phyloP scores from a whole-genome alignment of 1,139 yeast genomes.

The Suhomyces wounanorum region DNA sequence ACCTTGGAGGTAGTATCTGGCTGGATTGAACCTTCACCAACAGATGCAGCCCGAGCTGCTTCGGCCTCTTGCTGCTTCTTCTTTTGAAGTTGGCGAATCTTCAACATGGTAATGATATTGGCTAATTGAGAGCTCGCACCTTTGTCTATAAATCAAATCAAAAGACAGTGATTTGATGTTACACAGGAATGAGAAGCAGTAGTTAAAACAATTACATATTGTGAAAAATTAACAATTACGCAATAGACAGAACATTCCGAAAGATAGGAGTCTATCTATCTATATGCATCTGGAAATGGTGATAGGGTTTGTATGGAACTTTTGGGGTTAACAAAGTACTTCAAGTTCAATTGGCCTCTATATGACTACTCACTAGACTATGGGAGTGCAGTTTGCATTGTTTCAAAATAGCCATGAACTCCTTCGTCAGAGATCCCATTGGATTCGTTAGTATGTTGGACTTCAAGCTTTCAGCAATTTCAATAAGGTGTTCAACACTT shows the following conservation, averaged over 20 bases:
- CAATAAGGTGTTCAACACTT: not conserved
- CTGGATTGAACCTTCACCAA: not conserved
- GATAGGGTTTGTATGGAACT: too few species aligned
- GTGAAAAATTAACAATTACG: too few species aligned
- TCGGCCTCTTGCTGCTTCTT: slow-evolving; percentile 51
- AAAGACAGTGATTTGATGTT: not conserved
- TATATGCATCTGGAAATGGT: too few species aligned
- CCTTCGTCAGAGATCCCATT: not conserved
- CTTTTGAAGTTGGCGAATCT: slow-evolving; percentile 61
- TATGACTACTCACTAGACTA: not conserved
- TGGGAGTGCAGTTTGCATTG: not conserved
- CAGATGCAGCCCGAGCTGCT: slow-evolving; percentile 18
- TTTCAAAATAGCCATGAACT: not conserved
- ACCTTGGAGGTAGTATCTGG: slow-evolving; percentile 24
- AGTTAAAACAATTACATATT: not conserved
- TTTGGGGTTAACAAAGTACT: too few species aligned
- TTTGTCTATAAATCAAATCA: not conserved
- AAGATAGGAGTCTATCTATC: too few species aligned
- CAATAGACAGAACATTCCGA: too few species aligned
- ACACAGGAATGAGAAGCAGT: not conserved
- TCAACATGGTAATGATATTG: slow-evolving; percentile 26
- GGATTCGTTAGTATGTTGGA: not conserved
- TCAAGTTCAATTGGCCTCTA: not conserved
- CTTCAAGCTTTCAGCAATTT: not conserved
- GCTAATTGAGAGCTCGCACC: not conserved